Conservation (phyloP, 2,329 filamentous ascomycete genomes). For the Penicillium sp. region DNA sequence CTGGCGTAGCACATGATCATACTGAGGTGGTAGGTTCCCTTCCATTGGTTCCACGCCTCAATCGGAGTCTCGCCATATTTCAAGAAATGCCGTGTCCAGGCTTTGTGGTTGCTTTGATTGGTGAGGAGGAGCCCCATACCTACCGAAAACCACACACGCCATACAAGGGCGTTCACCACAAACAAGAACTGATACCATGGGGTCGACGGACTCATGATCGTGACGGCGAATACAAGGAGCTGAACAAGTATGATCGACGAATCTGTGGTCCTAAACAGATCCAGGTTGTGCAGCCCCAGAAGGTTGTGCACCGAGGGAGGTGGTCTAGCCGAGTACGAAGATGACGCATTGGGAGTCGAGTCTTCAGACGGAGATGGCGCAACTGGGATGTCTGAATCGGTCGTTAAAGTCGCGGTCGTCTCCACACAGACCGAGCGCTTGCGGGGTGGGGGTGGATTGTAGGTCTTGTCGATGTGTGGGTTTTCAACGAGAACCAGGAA, state of each 20-base stretch:
- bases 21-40: slow-evolving; percentile 87
- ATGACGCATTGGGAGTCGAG: slow-evolving; percentile 31
- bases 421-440: slow-evolving; percentile 44
- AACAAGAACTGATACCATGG: slow-evolving; percentile 70
- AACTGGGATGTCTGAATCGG: slow-evolving; percentile 30
- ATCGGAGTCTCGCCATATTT: slow-evolving; percentile 87
- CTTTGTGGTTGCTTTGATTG: slow-evolving; percentile 80
- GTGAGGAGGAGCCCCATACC: slow-evolving; percentile 82
- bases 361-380: slow-evolving; percentile 34
- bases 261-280: slow-evolving; percentile 83
- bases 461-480: slow-evolving; percentile 95
- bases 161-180: slow-evolving; percentile 69
- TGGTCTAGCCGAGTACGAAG: slow-evolving; percentile 43
- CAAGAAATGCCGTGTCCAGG: slow-evolving; percentile 95
- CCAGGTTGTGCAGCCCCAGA: slow-evolving; percentile 74
- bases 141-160: slow-evolving; percentile 87
- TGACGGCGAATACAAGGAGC: slow-evolving; percentile 66
- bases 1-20: slow-evolving; percentile 84
- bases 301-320: slow-evolving; percentile 74
- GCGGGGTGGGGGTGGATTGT: slow-evolving; percentile 77
- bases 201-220: slow-evolving; percentile 71
- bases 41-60: slow-evolving; percentile 98
- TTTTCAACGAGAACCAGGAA: slow-evolving; percentile 92
- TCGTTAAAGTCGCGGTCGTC: slow-evolving; percentile 23
- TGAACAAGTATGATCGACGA: slow-evolving; percentile 71